These are phyloP conservation scores for Alternaria arborescens DNA, from an alignment of 2,329 filamentous ascomycete species.

Conservation along the genomic window DNA sequence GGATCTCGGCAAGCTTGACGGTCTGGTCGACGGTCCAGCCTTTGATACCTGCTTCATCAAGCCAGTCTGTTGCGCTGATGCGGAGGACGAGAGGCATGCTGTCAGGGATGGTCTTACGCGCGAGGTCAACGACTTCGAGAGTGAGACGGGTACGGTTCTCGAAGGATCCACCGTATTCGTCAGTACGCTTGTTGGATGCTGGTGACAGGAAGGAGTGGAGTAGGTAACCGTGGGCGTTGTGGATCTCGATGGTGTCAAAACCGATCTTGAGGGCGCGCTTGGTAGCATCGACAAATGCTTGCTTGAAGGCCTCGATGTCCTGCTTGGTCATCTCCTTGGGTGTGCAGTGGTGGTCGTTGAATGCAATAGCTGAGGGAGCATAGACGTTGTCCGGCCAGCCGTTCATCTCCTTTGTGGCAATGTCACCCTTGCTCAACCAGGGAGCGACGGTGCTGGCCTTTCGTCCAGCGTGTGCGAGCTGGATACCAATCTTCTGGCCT, in stretches of 20 bases:
- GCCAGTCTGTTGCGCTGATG: slow-evolving; percentile 79
- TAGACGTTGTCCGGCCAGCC: slow-evolving; percentile 65
- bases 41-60: slow-evolving; percentile 67
- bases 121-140: slow-evolving; percentile 71
- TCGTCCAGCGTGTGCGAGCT: slow-evolving; percentile 80
- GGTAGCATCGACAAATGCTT: slow-evolving; percentile 69
- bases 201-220: slow-evolving; percentile 75
- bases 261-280: slow-evolving; percentile 65
- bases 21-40: slow-evolving; percentile 75
- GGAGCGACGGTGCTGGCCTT: slow-evolving; percentile 68
- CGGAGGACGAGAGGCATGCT: slow-evolving; percentile 76
- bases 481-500: slow-evolving; percentile 77
- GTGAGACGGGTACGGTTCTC: slow-evolving; percentile 76
- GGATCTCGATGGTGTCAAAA: slow-evolving; percentile 81
- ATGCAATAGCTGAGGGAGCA: slow-evolving; percentile 69
- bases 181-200: slow-evolving; percentile 72
- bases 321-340: slow-evolving; percentile 73
- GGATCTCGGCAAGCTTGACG: slow-evolving; percentile 68
- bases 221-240: slow-evolving; percentile 82
- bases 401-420: slow-evolving; percentile 64
- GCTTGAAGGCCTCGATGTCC: slow-evolving; percentile 73
- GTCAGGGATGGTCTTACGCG: slow-evolving; percentile 69
- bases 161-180: slow-evolving; percentile 73
- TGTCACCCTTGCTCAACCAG: slow-evolving; percentile 67
- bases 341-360: slow-evolving; percentile 65